Conservation (phyloP, 768 basidiomycete genomes). For the Leccinum fibrillosum region DNA sequence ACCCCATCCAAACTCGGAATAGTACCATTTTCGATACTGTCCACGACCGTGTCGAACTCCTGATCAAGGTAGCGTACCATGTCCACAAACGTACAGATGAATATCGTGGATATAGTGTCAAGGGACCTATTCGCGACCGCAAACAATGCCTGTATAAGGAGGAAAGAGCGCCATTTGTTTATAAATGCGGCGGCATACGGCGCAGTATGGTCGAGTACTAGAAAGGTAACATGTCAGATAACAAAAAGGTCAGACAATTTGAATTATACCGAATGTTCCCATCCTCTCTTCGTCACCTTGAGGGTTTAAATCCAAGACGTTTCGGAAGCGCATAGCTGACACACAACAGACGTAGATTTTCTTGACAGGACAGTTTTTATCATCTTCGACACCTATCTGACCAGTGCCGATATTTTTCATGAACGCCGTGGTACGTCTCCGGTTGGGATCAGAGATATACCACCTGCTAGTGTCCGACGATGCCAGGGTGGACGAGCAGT, state of each 20-base stretch:
- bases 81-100: not conserved
- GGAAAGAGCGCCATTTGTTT: not conserved
- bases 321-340: too few relatives aligned
- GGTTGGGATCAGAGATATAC: not conserved
- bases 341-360: too few relatives aligned
- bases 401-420: not conserved
- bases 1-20: not conserved
- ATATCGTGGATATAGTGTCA: not conserved
- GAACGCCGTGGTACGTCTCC: conserved; percentile 1
- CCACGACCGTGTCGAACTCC: not conserved
- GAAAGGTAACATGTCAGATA: not conserved
- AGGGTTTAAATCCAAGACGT: too few relatives aligned
- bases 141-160: not conserved
- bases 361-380: too few relatives aligned
- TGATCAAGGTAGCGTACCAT: not conserved
- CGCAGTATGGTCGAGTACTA: not conserved
- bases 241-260: not conserved
- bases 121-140: not conserved
- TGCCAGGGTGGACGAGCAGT: not conserved
- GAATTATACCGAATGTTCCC: not conserved
- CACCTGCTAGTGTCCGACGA: not conserved
- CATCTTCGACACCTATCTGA: not conserved
- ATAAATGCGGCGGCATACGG: not conserved
- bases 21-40: not conserved
- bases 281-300: too few relatives aligned